Conservation (phyloP, 306 rosid species). For the Malus sieversii region DNA sequence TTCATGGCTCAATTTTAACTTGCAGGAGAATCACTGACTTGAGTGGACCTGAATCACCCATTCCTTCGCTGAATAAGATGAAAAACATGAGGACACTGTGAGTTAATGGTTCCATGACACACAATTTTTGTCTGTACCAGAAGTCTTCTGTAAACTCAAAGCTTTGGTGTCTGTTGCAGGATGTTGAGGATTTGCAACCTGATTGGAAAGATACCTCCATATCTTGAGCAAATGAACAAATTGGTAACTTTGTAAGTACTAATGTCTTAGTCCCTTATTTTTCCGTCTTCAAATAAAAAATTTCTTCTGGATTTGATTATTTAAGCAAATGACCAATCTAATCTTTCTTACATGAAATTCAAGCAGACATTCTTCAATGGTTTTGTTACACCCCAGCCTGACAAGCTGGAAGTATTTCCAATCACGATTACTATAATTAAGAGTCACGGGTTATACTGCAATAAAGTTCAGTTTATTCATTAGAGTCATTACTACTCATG, state of each 20-base stretch:
- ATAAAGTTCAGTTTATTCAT: too few relatives aligned
- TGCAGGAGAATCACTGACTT: slow-evolving; percentile 78
- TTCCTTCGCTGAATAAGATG: slow-evolving; percentile 45
- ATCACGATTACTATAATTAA: too few relatives aligned
- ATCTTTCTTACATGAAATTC: not conserved
- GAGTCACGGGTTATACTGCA: too few relatives aligned
- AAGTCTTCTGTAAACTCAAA: not conserved
- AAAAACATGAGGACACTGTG: slow-evolving; percentile 34
- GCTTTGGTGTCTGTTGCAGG: slow-evolving; percentile 27
- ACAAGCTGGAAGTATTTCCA: too few relatives aligned
- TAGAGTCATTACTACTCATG: too few relatives aligned
- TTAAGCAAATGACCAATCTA: slow-evolving; percentile 27
- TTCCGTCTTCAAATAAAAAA: not conserved
- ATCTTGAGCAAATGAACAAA: slow-evolving; percentile 27
- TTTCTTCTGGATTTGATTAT: slow-evolving; percentile 2
- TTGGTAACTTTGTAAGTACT: slow-evolving; percentile 46
- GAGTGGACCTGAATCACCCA: slow-evolving; percentile 38
- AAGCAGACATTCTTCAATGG: not conserved
- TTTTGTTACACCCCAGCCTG: not conserved
- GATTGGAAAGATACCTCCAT: slow-evolving; percentile 38
- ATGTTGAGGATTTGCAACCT: slow-evolving; percentile 67
- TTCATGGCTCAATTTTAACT: slow-evolving; percentile 3
- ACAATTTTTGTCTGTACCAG: not conserved
- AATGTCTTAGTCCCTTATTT: not conserved
- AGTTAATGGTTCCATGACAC: slow-evolving; percentile 23